Conservation (phyloP, 352 stramenopile genomes). For the Pseudoperonospora humuli region DNA sequence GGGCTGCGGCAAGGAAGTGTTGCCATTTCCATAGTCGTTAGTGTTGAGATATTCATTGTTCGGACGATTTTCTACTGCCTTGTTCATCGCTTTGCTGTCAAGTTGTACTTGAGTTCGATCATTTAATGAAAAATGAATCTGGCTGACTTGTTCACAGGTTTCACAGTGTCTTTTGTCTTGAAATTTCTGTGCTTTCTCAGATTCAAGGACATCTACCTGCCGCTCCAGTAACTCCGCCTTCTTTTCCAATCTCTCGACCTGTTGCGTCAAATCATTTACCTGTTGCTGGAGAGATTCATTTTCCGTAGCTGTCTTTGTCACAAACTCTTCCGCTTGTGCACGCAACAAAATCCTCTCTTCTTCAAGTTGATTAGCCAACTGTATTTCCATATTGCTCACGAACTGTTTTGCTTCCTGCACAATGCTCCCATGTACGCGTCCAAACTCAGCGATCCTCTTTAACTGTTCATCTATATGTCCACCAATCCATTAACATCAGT, state of each 20-base stretch:
- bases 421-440: slow-evolving; percentile 54
- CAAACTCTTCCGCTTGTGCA: slow-evolving; percentile 43
- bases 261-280: slow-evolving; percentile 18
- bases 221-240: slow-evolving; percentile 11
- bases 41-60: neutral
- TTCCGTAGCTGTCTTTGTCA: slow-evolving; percentile 37
- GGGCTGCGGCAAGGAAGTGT: neutral
- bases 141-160: slow-evolving; percentile 2
- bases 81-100: neutral
- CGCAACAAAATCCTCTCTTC: slow-evolving; percentile 35
- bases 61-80: neutral
- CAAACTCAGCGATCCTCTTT: slow-evolving; percentile 73
- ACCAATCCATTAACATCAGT: neutral
- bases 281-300: slow-evolving; percentile 29
- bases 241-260: slow-evolving; percentile 21
- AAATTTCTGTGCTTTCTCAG: slow-evolving; percentile 5
- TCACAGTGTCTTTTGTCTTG: slow-evolving; percentile 2
- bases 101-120: slow-evolving; percentile 10
- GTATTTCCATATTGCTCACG: slow-evolving; percentile 48
- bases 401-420: slow-evolving; percentile 61
- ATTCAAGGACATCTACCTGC: slow-evolving; percentile 6
- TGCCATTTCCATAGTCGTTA: neutral
- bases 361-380: slow-evolving; percentile 43
- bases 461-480: slow-evolving; percentile 51
- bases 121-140: slow-evolving; percentile 9